phyloP scores from a whole-genome alignment of 257 asterid genomes.

The Cruciata laevipes region DNA sequence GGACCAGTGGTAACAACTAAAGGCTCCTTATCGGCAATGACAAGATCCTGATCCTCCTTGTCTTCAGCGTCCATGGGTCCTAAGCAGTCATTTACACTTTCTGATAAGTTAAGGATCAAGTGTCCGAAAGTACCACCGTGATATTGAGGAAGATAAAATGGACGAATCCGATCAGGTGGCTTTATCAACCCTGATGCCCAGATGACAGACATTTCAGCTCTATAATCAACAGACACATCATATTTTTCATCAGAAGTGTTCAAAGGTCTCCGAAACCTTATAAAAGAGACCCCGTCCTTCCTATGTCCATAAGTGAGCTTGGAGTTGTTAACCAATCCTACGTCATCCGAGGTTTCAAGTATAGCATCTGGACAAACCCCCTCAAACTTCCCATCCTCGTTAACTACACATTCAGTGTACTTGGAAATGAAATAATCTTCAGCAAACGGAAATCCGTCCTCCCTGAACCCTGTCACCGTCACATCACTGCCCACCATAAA shows the following conservation, averaged over 20 bases:
- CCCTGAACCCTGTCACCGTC: conserved; percentile 68
- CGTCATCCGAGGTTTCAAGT: conserved; percentile 37
- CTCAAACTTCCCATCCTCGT: conserved; percentile 50
- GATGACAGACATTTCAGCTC: conserved; percentile 58
- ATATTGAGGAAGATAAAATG: conserved; percentile 88
- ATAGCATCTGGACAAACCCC: conserved; percentile 88
- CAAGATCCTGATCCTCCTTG: conserved; percentile 92
- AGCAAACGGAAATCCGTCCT: conserved; percentile 66
- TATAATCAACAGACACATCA: conserved; percentile 50
- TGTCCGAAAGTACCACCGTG: conserved; percentile 83
- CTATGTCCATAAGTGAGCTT: conserved; percentile 71
- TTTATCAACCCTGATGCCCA: conserved; percentile 85
- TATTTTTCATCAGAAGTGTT: conserved; percentile 49
- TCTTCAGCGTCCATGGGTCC: conserved; percentile 91
- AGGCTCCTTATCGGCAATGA: conserved; percentile 85
- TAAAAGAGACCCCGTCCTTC: conserved; percentile 85
- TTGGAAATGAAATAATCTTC: conserved; percentile 75
- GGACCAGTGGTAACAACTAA: conserved; percentile 67
- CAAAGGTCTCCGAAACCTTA: conserved; percentile 67
- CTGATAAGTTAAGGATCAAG: conserved; percentile 64
- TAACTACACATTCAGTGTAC: conserved; percentile 66
- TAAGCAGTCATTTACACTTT: conserved; percentile 62
- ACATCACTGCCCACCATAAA: conserved; percentile 90
- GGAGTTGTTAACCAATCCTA: conserved; percentile 53
- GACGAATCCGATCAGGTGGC: conserved; percentile 86